A percentile compares a stretch with the other conserved stretches of the same genome.
Evolutionary conservation across 306 rosid species (phyloP).

Genomic region (Medicago ruthenica): DNA sequence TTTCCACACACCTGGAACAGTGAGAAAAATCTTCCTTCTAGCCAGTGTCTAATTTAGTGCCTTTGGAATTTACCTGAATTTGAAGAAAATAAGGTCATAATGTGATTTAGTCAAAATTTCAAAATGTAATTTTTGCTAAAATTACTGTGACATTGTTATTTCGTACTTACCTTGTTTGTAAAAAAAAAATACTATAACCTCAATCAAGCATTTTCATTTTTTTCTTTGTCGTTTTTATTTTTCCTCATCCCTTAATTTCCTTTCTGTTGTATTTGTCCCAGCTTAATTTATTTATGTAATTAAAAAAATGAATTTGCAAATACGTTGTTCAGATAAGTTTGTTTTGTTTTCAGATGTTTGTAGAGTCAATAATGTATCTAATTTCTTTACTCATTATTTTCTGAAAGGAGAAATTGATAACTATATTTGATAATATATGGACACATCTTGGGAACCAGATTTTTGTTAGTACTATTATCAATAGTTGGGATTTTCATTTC

Average conservation of each 20-base stretch:
- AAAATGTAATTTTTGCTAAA: no score
- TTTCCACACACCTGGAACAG: constrained; percentile 8
- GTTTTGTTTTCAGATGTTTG: neutral
- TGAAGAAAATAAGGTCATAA: neutral
- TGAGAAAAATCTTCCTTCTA: constrained; percentile 6
- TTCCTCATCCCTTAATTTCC: no score
- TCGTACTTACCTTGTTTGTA: no score
- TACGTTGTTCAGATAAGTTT: neutral
- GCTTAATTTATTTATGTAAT: no score
- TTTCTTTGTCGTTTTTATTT: no score
- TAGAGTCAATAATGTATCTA: neutral
- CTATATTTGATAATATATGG: neutral
- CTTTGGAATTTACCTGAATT: neutral
- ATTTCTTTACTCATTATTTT: neutral
- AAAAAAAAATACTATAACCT: no score
- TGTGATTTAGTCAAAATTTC: neutral
- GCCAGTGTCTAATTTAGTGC: neutral
- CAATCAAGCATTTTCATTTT: constrained; percentile 10
- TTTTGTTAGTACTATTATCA: constrained; percentile 37
- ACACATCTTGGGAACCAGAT: constrained; percentile 33
- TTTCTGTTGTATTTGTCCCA: no score
- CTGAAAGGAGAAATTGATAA: neutral
- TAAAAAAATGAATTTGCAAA: neutral
- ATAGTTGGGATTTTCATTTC: constrained; percentile 26
- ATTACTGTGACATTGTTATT: no score